A percentile compares a stretch with the other conserved stretches of the same genome.
Evolutionary conservation across 176 grass and related monocot species (phyloP).

Genomic region (Alopecurus myosuroides): DNA sequence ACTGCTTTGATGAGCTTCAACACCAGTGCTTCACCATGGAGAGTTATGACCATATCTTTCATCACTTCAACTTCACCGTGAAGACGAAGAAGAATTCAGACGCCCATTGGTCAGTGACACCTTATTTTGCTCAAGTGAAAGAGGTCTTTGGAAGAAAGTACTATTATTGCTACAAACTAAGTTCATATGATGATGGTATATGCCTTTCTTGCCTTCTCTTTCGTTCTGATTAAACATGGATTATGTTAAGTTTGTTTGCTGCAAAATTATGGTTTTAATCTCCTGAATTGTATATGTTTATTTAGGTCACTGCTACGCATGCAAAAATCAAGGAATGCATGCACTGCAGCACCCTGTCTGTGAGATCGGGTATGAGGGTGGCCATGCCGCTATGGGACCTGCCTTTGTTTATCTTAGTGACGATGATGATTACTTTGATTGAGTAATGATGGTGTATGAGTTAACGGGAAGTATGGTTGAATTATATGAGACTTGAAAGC

Average conservation of each 20-base stretch:
- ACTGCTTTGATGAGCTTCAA: neutral
- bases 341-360: neutral
- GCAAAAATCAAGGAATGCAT: slow-evolving; percentile 3
- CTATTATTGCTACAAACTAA: neutral
- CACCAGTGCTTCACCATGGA: neutral
- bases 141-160: neutral
- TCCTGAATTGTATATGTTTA: neutral
- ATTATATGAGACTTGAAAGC: neutral
- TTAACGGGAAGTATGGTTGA: too few relatives aligned
- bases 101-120: neutral
- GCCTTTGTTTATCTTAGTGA: neutral
- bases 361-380: neutral
- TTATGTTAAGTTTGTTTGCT: neutral
- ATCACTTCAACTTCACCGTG: slow-evolving; percentile 28
- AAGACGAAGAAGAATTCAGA: neutral
- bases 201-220: neutral
- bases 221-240: neutral
- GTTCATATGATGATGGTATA: neutral
- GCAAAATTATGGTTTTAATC: neutral
- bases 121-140: slow-evolving; percentile 18
- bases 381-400: neutral
- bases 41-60: neutral
- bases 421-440: neutral
- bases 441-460: neutral
- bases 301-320: neutral